A percentile compares a stretch with the other conserved stretches of the same genome.
Conservation (phyloP, 441 rosid genomes). For the Pelargonium cotyledonis region DNA sequence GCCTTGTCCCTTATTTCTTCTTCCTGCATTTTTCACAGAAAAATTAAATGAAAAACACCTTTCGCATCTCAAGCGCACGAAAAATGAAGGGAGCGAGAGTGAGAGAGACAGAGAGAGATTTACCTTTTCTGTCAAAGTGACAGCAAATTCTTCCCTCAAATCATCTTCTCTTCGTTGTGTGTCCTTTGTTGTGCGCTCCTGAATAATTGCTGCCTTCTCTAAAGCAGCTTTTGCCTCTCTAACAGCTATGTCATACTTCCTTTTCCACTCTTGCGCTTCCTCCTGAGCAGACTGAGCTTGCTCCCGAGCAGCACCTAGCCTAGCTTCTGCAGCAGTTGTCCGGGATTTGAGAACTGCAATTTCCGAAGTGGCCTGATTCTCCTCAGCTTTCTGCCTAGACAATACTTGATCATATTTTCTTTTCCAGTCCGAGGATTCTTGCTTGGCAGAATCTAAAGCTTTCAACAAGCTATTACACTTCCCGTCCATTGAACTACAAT, state of each 20-base stretch:
- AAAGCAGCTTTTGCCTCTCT: slow-evolving; percentile 88
- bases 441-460: slow-evolving; percentile 66
- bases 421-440: slow-evolving; percentile 68
- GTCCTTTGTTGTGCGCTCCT: slow-evolving; percentile 75
- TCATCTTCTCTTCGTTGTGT: slow-evolving; percentile 84
- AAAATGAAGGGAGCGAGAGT: too few species aligned
- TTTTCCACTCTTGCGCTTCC: slow-evolving; percentile 91
- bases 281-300: slow-evolving; percentile 82
- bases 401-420: slow-evolving; percentile 67
- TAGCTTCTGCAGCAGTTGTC: slow-evolving; percentile 89
- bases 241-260: slow-evolving; percentile 82
- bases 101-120: slow-evolving; percentile 14
- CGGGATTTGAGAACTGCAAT: slow-evolving; percentile 70
- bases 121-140: slow-evolving; percentile 65
- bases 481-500: slow-evolving; percentile 69
- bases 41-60: not conserved
- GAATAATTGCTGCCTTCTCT: slow-evolving; percentile 86
- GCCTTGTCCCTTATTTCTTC: slow-evolving; percentile 70
- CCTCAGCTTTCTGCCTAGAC: slow-evolving; percentile 71
- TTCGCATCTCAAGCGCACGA: not conserved
- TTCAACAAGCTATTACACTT: slow-evolving; percentile 68
- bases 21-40: slow-evolving; percentile 48
- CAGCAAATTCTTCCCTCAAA: slow-evolving; percentile 66
- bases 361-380: slow-evolving; percentile 69
- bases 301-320: slow-evolving; percentile 91